Evolutionary conservation across 306 rosid genomes (phyloP).

Genomic region (Quercus mongolica): DNA sequence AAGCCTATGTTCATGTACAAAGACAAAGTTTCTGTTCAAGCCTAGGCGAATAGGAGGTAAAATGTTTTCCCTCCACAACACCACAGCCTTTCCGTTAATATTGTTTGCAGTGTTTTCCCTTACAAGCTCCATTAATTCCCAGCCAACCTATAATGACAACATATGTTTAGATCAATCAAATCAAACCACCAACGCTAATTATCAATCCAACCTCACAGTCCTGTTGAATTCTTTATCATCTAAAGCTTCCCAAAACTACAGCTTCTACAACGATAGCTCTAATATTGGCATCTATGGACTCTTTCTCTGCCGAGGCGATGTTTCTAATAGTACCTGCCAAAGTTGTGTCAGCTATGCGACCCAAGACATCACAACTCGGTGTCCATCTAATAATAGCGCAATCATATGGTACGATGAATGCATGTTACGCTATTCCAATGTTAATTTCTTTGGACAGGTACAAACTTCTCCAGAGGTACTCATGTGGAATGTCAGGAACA

Average conservation of each 20-base stretch:
- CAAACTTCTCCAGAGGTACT: background rate
- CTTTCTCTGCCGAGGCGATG: background rate
- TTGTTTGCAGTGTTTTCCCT: background rate
- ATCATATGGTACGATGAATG: slow-evolving; percentile 29
- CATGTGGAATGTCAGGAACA: background rate
- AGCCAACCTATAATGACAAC: background rate
- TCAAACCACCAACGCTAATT: background rate
- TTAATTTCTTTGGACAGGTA: background rate
- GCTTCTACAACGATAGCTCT: background rate
- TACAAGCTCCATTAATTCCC: background rate
- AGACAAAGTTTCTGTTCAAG: no score
- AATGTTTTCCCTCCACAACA: background rate
- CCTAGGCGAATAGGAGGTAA: background rate
- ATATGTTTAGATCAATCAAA: background rate
- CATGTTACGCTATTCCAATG: slow-evolving; percentile 23
- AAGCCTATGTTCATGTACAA: no score
- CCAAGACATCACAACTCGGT: background rate
- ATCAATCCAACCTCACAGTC: background rate
- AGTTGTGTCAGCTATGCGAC: background rate
- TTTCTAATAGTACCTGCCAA: background rate
- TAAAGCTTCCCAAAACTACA: background rate
- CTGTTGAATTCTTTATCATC: background rate
- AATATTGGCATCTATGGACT: background rate
- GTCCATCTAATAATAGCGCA: background rate
- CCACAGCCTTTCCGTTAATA: background rate